Conservation (phyloP, 1,139 yeast species). For the Nakaseomyces bracarensis region DNA sequence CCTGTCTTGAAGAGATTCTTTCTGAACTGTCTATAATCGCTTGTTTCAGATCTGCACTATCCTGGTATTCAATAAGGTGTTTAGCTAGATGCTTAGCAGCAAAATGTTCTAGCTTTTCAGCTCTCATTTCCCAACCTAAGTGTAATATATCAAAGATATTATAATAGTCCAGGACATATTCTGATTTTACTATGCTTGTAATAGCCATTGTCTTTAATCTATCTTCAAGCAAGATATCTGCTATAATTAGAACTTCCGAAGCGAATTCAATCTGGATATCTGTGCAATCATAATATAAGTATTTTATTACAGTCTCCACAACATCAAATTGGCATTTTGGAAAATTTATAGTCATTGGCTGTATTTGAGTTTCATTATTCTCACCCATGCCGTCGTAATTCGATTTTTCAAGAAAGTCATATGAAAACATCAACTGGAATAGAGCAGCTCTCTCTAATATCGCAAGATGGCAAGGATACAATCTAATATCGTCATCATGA, state of each 20-base stretch:
- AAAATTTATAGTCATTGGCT: conserved; percentile 34
- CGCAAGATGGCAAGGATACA: conserved; percentile 58
- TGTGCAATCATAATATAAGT: conserved; percentile 54
- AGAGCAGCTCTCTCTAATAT: conserved; percentile 55
- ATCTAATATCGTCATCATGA: conserved; percentile 25
- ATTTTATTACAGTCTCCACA: conserved; percentile 48
- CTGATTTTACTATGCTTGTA: conserved; percentile 43
- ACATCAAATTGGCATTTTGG: conserved; percentile 37
- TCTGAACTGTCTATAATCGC: conserved; percentile 45
- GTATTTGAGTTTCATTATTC: conserved; percentile 11
- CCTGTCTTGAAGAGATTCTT: conserved; percentile 54
- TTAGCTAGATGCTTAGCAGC: conserved; percentile 53
- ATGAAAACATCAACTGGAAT: conserved; percentile 55
- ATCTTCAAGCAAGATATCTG: conserved; percentile 56
- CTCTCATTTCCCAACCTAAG: conserved; percentile 59
- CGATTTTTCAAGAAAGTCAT: conserved; percentile 37
- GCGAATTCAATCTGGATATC: conserved; percentile 44
- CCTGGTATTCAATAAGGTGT: conserved; percentile 37
- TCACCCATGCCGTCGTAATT: conserved; percentile 16
- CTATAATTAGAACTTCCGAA: conserved; percentile 48
- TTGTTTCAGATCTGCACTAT: conserved; percentile 34
- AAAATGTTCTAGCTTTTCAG: conserved; percentile 57
- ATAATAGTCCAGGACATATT: conserved; percentile 25
- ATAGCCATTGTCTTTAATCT: conserved; percentile 61
- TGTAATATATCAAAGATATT: conserved; percentile 50